Evolutionary conservation across 371 early-diverging fungal species (phyloP).

Genomic region (Entomophthora muscae): DNA sequence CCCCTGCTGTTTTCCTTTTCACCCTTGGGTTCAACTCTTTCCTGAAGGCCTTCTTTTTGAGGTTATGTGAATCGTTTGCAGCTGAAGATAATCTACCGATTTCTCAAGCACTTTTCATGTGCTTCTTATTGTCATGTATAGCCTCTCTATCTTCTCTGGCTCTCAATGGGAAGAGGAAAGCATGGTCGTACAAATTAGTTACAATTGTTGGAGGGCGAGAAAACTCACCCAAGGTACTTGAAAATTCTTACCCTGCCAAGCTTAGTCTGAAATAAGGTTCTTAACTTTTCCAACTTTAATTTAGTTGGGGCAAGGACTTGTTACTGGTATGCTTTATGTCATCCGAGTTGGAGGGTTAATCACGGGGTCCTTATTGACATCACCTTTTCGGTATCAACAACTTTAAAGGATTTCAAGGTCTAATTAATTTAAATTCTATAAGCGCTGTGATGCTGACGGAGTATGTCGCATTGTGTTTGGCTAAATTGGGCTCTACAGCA

Average conservation of each 20-base stretch:
- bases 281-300: neutral
- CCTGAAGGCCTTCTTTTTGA: neutral
- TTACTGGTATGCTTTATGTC: slow-evolving; percentile 3
- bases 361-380: slow-evolving; percentile 1
- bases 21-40: neutral
- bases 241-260: neutral
- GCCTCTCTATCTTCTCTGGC: neutral
- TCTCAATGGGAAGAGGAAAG: neutral
- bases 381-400: neutral
- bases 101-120: neutral
- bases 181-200: neutral
- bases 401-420: neutral
- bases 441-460: slow-evolving; percentile 4
- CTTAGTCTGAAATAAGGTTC: neutral
- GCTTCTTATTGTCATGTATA: slow-evolving; percentile 2
- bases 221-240: slow-evolving; percentile 4
- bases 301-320: neutral
- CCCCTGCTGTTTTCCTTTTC: neutral
- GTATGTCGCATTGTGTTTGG: neutral
- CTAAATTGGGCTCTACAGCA: neutral
- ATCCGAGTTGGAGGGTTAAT: neutral
- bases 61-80: neutral
- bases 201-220: neutral
- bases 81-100: neutral
- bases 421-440: neutral